phyloP scores from a whole-genome alignment of 169 alveolate genomes.

The Babesia bigemina region DNA sequence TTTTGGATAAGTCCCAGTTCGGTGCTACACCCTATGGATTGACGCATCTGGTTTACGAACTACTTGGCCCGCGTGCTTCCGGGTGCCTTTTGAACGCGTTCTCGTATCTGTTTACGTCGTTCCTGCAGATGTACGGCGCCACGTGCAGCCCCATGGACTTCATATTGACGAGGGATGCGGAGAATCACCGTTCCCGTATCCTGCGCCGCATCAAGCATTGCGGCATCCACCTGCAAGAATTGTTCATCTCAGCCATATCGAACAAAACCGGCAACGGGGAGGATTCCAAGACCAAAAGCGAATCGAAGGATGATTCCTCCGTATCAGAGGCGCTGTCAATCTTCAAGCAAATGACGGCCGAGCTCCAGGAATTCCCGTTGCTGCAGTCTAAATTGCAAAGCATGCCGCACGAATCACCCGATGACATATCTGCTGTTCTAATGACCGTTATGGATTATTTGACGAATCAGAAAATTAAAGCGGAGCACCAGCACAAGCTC shows the following conservation, averaged over 20 bases:
- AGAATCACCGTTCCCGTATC: conserved; percentile 78
- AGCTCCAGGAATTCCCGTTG: conserved; percentile 15
- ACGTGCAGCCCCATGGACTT: conserved; percentile 94
- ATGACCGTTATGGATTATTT: neutral
- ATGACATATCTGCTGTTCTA: conserved; percentile 2
- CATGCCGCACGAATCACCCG: neutral
- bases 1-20: conserved; percentile 93
- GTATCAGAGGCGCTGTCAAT: neutral
- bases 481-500: neutral
- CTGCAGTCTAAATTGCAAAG: conserved; percentile 3
- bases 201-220: conserved; percentile 70
- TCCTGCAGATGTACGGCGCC: conserved; percentile 91
- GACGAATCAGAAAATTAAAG: neutral
- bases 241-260: conserved; percentile 64
- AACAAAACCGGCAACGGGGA: conserved; percentile 18
- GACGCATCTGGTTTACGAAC: conserved; percentile 92
- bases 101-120: conserved; percentile 89
- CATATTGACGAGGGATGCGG: conserved; percentile 84
- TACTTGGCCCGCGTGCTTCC: conserved; percentile 91
- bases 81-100: conserved; percentile 91
- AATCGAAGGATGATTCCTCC: conserved; percentile 5
- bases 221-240: conserved; percentile 72
- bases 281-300: conserved; percentile 12
- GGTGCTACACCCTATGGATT: conserved; percentile 96
- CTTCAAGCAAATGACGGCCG: conserved; percentile 2